Evolutionary conservation across 2,329 filamentous ascomycete genomes (phyloP).

Genomic region (Diaporthe amygdali): DNA sequence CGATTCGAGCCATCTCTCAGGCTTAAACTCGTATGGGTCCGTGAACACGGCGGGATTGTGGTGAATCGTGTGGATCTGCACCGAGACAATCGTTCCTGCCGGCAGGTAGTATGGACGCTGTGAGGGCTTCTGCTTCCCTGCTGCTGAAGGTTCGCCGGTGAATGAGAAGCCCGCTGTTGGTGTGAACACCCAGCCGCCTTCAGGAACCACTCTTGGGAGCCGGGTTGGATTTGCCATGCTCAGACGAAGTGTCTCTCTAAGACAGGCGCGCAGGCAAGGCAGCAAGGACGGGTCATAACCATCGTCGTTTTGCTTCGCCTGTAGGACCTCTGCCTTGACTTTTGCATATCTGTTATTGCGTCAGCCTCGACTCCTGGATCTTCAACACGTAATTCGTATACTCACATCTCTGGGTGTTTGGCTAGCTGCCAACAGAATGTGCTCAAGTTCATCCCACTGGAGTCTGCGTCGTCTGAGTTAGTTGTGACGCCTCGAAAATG

Average conservation of each 20-base stretch:
- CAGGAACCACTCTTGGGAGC: conserved; percentile 20
- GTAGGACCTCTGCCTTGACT: conserved; percentile 8
- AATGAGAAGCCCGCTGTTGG: conserved; percentile 4
- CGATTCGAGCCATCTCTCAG: conserved; percentile 29
- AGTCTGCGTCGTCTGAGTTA: conserved; percentile 38
- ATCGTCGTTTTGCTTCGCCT: background rate
- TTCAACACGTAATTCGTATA: background rate
- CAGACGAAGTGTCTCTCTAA: conserved; percentile 28
- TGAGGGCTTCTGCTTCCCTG: background rate
- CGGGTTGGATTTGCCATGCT: conserved; percentile 26
- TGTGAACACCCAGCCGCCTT: conserved; percentile 13
- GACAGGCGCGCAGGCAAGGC: conserved; percentile 25
- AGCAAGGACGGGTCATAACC: conserved; percentile 23
- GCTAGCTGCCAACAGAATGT: conserved; percentile 52
- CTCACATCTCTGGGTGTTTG: conserved; percentile 45
- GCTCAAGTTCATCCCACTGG: conserved; percentile 55
- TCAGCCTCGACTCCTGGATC: background rate
- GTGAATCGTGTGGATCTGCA: conserved; percentile 25
- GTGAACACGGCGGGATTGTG: conserved; percentile 30
- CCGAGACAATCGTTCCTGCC: conserved; percentile 1
- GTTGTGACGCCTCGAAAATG: background rate
- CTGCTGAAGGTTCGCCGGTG: background rate
- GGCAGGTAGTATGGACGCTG: conserved; percentile 1
- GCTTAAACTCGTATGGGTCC: conserved; percentile 25
- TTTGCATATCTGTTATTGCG: conserved; percentile 18